These are phyloP conservation scores for Inonotus obliquus DNA, from an alignment of 1,284 basidiomycete genomes.

Conservation along the genomic window DNA sequence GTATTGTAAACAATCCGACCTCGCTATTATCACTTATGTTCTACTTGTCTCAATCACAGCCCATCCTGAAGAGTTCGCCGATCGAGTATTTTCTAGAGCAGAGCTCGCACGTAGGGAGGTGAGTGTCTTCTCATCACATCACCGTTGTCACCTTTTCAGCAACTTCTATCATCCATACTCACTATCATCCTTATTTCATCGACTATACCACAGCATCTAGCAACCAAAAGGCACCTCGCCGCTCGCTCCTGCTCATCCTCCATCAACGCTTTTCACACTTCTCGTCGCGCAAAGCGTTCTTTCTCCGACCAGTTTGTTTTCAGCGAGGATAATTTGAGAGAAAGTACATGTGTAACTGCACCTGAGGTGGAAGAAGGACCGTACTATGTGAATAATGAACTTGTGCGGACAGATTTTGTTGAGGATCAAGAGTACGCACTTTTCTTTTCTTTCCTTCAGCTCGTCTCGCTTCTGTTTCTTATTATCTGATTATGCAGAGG, in stretches of 20 bases:
- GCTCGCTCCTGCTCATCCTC: slow-evolving; percentile 23
- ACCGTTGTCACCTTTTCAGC: no score
- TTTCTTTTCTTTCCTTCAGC: background rate
- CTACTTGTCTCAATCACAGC: background rate
- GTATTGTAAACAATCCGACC: background rate
- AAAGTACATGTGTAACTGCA: slow-evolving; percentile 25
- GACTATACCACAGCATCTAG: slow-evolving; percentile 1
- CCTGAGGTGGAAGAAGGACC: slow-evolving; percentile 38
- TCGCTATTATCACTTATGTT: background rate
- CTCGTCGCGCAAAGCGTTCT: slow-evolving; percentile 22
- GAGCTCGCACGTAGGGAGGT: slow-evolving; percentile 15
- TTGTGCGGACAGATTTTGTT: slow-evolving; percentile 44
- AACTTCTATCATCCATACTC: no score
- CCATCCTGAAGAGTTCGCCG: slow-evolving; percentile 12
- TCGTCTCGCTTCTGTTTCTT: background rate
- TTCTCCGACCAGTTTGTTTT: slow-evolving; percentile 15
- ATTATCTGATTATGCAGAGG: slow-evolving; percentile 29
- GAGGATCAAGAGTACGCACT: slow-evolving; percentile 39
- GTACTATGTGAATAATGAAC: slow-evolving; percentile 43
- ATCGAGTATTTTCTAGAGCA: background rate
- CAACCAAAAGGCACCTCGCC: slow-evolving; percentile 18
- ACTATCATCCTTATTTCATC: no score
- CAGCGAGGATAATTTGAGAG: background rate
- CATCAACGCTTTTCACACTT: slow-evolving; percentile 22
- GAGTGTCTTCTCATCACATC: background rate